Evolutionary conservation across 306 rosid genomes (phyloP).

Genomic region (Casuarina glauca): DNA sequence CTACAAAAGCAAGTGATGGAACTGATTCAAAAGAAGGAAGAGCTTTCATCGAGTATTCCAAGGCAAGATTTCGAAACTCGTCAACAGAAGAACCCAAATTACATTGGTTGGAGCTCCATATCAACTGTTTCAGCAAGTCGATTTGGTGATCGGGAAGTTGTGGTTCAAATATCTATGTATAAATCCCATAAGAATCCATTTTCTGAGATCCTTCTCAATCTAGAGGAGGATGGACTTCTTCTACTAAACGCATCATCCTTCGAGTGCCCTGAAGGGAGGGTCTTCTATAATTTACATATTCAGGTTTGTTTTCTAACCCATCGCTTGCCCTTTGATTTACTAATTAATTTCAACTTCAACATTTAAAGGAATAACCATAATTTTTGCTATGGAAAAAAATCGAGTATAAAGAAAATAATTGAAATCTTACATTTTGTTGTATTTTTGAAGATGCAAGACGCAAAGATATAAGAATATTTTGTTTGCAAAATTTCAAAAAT

Average conservation of each 20-base stretch:
- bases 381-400: background rate
- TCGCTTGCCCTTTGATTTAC: too few species aligned
- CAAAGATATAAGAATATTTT: too few species aligned
- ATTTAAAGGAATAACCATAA: background rate
- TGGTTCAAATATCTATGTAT: conserved; percentile 34
- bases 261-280: conserved; percentile 43
- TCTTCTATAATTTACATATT: conserved; percentile 43
- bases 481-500: background rate
- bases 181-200: conserved; percentile 17
- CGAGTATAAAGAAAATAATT: too few species aligned
- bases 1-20: conserved; percentile 55
- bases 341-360: background rate
- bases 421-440: background rate
- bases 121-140: conserved; percentile 30
- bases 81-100: background rate
- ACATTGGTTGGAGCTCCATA: conserved; percentile 2
- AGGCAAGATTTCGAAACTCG: conserved; percentile 4
- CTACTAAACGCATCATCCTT: conserved; percentile 46
- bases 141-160: conserved; percentile 31
- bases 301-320: conserved; percentile 20
- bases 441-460: too few species aligned
- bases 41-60: conserved; percentile 33
- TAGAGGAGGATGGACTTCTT: conserved; percentile 44
- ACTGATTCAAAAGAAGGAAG: conserved; percentile 53
- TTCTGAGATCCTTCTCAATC: conserved; percentile 29